Evolutionary conservation across 257 asterid species (phyloP), one percentile per base, ranked within the genome.

Genomic region (Solanum raphanifolium): DNA sequence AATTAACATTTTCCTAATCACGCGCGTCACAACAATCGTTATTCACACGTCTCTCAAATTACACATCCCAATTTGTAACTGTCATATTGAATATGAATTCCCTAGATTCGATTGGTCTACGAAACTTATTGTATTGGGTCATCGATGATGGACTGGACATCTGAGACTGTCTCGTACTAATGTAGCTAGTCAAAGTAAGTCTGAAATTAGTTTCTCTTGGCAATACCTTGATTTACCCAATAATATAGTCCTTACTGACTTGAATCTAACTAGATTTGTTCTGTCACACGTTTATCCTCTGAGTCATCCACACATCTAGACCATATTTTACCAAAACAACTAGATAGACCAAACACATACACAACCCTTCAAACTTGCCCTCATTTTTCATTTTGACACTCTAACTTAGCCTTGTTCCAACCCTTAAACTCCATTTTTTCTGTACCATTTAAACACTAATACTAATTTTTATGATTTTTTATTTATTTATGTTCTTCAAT

Each of bases 91-190:
- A 55, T 20, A 0, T 55, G 11, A 55, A 55, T 55, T 20, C 10
- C n/a, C 25, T 0, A 18, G 1, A 55, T 0, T 55, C 0, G 4
- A 55, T 55, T 55, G 25, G n/a, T 55, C 11, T 18, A 18, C 2
- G 4, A 7, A 55, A 20, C 2, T 55, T 55, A 55, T 55, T 55
- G 65, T 55, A 52, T 6, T 1, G 0, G 11, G 25, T 55, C 25
- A 55, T 0, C 10, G 0, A 20, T 7, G 65, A 55, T 55, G 0
- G 65, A 55, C 11, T 55, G 2, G 25, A 55, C 25, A 18, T 0
- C 0, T 55, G 2, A 55, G 25, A 20, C 10, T 18, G 5, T 3
- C 65, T 55, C 0, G 65, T 55, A 55, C n/a, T 52, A 55, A 55
- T 20, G 65, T 55, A 55, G 25, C 25, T 55, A 20, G 25, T 55